Evolutionary conservation across 202 grass and related monocot genomes (phyloP), one percentile per base, ranked within the genome.

Genomic region (Setaria viridis): DNA sequence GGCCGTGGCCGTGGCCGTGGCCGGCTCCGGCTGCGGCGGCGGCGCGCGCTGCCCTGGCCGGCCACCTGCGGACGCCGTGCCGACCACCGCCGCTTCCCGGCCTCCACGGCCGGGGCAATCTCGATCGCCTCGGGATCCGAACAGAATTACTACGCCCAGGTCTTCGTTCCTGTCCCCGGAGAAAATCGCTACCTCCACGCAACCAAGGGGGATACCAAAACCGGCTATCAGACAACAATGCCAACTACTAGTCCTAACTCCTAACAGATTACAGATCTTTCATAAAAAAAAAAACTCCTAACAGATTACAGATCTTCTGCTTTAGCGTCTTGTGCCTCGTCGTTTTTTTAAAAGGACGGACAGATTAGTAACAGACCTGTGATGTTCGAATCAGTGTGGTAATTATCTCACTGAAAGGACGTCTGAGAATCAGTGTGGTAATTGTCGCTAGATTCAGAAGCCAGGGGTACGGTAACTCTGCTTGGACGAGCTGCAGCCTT

Each of bases 71-170:
- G 71, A 54, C 45, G 34, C 86, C 59, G 66, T 69, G 86, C 75
- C 75, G 87, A 56, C 84, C 77, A 80, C 69, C 68, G 66, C 50
- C 68, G 33, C 57, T n/a, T 19, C 8, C 64, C 66, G 48, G 57
- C 19, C n/a, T 74, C 41, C 35, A 29, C 80, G 55, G 39, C 54
- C 42, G n/a, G 30, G 30, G 42, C 1, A 65, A 82, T 2, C 56
- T 13, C 57, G n/a, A 60, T 60, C 67, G 12, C 74, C 58, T 79
- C 39, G 77, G 87, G 87, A 85, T 87, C 78, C 69, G 10, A 43
- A 53, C 76, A 53, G 39, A 69, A 75, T 60, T 59, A 29, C 5
- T 41, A 21, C 3, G 47, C 19, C 25, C 4, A 45, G 15, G 79
- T 57, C 58, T 41, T 6, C 4, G 39, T 57, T 34, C 30, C 33